These are phyloP conservation scores for Albifimbria verrucaria DNA, from an alignment of 2,329 filamentous ascomycete species.

Conservation along the genomic window DNA sequence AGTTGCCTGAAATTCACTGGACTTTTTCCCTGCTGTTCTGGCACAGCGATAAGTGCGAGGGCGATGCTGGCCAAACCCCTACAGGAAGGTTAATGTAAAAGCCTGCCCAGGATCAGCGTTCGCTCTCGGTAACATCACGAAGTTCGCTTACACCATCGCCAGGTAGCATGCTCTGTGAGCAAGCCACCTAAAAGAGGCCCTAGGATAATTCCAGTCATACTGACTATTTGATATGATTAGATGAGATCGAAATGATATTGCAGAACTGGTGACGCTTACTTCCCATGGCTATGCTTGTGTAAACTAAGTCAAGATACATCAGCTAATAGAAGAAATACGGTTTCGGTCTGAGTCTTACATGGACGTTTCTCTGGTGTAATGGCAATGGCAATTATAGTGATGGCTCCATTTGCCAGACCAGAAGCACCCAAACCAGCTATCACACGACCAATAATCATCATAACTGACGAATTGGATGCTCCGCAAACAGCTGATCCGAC, in stretches of 20 bases:
- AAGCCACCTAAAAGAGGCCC: constrained; percentile 22
- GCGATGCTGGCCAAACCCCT: constrained; percentile 29
- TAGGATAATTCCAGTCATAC: constrained; percentile 23
- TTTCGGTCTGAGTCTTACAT: constrained; percentile 6
- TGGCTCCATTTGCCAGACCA: constrained; percentile 13
- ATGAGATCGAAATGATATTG: neutral
- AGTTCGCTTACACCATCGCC: constrained; percentile 26
- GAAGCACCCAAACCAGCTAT: constrained; percentile 15
- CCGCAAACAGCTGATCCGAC: constrained; percentile 18
- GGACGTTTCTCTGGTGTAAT: constrained; percentile 14
- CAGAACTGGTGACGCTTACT: neutral
- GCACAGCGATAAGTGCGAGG: constrained; percentile 30
- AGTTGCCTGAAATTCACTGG: constrained; percentile 22
- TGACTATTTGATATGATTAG: neutral
- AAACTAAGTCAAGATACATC: constrained; percentile 1
- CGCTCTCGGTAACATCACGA: neutral
- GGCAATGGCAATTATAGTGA: constrained; percentile 14
- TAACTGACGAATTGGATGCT: constrained; percentile 10
- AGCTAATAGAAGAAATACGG: neutral
- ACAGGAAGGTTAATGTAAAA: constrained; percentile 47
- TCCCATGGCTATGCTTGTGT: constrained; percentile 7
- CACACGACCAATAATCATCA: constrained; percentile 17
- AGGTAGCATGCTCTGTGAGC: constrained; percentile 22
- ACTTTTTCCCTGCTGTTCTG: constrained; percentile 31
- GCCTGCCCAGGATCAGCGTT: constrained; percentile 14